phyloP scores from a whole-genome alignment of 176 grass and related monocot species.

The Alloteropsis semialata region DNA sequence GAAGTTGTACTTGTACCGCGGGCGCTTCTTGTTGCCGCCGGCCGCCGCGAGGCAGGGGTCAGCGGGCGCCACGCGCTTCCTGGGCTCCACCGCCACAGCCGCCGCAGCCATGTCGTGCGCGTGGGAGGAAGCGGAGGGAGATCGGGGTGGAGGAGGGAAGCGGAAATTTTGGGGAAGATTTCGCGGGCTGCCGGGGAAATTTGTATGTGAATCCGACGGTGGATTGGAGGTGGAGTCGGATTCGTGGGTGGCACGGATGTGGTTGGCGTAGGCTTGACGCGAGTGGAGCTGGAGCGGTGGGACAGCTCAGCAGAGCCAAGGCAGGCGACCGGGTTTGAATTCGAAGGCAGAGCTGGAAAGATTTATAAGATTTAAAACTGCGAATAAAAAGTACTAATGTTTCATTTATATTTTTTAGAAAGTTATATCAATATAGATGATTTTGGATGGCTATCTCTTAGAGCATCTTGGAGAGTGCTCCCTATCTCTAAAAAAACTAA shows the following conservation, averaged over 20 bases:
- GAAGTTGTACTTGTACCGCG: background rate
- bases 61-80: background rate
- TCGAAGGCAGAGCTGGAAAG: too few species aligned
- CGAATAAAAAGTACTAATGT: too few species aligned
- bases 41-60: background rate
- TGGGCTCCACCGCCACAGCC: background rate
- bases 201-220: background rate
- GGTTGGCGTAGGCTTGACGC: background rate
- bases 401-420: too few species aligned
- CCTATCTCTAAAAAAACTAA: too few species aligned
- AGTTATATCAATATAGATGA: too few species aligned
- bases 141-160: background rate
- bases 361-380: too few species aligned
- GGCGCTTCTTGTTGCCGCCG: background rate
- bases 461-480: too few species aligned
- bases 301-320: too few species aligned
- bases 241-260: background rate
- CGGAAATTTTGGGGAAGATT: background rate
- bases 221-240: background rate
- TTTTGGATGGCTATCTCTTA: too few species aligned
- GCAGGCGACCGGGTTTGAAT: too few species aligned
- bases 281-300: background rate
- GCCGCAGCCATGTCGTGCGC: background rate
- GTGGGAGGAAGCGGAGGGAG: background rate
- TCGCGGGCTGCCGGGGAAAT: background rate